phyloP scores from a whole-genome alignment of 768 basidiomycete species.

The Boletus huronensis region DNA sequence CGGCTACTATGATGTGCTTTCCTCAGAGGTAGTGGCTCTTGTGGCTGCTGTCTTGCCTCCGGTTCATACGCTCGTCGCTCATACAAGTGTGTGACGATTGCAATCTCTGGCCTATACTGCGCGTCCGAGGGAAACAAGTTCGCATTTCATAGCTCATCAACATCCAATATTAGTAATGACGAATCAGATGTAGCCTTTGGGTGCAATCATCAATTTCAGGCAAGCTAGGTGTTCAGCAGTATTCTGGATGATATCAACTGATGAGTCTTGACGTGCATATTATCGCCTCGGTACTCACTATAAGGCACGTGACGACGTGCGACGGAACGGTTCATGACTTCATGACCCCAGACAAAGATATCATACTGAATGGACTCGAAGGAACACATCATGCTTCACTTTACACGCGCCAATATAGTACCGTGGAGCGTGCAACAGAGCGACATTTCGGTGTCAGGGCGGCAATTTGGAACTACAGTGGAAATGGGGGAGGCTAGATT shows the following conservation, averaged over 20 bases:
- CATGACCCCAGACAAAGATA: background rate
- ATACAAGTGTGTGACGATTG: too few relatives aligned
- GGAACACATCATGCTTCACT: background rate
- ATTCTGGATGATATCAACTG: background rate
- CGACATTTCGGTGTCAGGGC: background rate
- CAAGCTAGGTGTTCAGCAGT: background rate
- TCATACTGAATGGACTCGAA: background rate
- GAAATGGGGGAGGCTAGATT: background rate
- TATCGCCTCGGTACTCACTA: background rate
- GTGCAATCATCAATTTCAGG: background rate
- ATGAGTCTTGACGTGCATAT: background rate
- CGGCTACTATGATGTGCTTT: too few relatives aligned
- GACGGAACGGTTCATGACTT: background rate
- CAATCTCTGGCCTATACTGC: background rate
- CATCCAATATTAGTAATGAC: background rate
- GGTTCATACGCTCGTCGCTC: too few relatives aligned
- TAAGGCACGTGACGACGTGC: background rate
- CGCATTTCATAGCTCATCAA: background rate
- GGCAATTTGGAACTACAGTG: constrained; percentile 1
- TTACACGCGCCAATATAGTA: background rate
- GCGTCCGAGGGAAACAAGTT: background rate
- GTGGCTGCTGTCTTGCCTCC: too few relatives aligned
- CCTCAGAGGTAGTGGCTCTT: too few relatives aligned
- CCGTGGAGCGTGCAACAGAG: background rate
- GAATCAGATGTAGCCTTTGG: background rate